A percentile compares a stretch with the other conserved stretches of the same genome.
Conservation (phyloP, 495 filamentous ascomycete species). For the Darksidea phi region DNA sequence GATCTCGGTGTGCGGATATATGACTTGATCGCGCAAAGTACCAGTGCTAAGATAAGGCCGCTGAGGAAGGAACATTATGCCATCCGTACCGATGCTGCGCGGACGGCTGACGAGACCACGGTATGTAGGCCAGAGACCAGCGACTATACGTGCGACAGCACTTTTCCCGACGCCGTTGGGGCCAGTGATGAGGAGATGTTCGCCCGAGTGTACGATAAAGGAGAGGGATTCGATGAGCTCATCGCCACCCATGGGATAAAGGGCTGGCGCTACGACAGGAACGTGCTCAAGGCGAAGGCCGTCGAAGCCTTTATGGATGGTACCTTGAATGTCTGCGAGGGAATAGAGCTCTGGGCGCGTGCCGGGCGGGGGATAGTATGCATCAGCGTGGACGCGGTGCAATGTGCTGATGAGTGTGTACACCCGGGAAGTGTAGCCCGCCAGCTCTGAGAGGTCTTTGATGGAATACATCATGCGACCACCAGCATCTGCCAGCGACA, state of each 20-base stretch:
- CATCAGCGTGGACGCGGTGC: slow-evolving; percentile 86
- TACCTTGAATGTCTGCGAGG: slow-evolving; percentile 86
- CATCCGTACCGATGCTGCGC: slow-evolving; percentile 74
- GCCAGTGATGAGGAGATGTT: slow-evolving; percentile 91
- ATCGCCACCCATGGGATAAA: slow-evolving; percentile 84
- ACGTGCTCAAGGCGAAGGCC: slow-evolving; percentile 92
- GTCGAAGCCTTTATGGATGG: slow-evolving; percentile 88
- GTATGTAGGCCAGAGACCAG: slow-evolving; percentile 95
- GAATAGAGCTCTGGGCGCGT: slow-evolving; percentile 78
- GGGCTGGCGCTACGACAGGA: slow-evolving; percentile 80
- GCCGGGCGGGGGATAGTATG: slow-evolving; percentile 70
- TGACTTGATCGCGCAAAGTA: slow-evolving; percentile 95
- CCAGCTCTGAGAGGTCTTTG: slow-evolving; percentile 95
- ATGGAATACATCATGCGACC: slow-evolving; percentile 99
- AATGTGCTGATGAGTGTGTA: slow-evolving; percentile 93
- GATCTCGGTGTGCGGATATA: slow-evolving; percentile 91
- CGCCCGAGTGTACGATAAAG: slow-evolving; percentile 81
- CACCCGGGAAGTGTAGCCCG: slow-evolving; percentile 91
- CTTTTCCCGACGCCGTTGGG: slow-evolving; percentile 95
- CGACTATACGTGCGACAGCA: slow-evolving; percentile 82
- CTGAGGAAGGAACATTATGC: slow-evolving; percentile 98
- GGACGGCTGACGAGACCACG: slow-evolving; percentile 86
- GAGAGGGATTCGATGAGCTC: slow-evolving; percentile 86
- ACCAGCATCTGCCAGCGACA: slow-evolving; percentile 94
- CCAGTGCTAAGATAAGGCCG: slow-evolving; percentile 89